Conservation (phyloP, 257 asterid species). For the Rubia yunnanensis region DNA sequence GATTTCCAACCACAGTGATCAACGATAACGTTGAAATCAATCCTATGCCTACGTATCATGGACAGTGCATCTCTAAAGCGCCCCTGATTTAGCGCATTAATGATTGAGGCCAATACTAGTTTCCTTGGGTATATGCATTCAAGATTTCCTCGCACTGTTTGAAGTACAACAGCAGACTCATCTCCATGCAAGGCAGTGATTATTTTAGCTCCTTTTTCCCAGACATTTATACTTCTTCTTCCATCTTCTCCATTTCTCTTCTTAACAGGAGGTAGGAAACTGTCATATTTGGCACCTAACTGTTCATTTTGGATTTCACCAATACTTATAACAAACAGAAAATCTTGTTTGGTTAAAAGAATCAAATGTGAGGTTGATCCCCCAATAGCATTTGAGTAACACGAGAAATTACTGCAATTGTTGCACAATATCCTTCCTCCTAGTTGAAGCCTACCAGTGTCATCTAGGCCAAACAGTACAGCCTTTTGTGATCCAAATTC, state of each 20-base stretch:
- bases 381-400: slow-evolving; percentile 71
- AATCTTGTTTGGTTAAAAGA: slow-evolving; percentile 76
- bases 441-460: slow-evolving; percentile 55
- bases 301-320: slow-evolving; percentile 53
- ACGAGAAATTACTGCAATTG: slow-evolving; percentile 77
- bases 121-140: slow-evolving; percentile 93
- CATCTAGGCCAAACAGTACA: slow-evolving; percentile 81
- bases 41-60: slow-evolving; percentile 86
- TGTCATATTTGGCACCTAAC: slow-evolving; percentile 57
- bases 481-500: slow-evolving; percentile 33
- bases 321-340: slow-evolving; percentile 66
- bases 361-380: slow-evolving; percentile 62
- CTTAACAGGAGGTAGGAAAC: slow-evolving; percentile 55
- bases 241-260: slow-evolving; percentile 46
- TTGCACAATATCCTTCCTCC: slow-evolving; percentile 60
- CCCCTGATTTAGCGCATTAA: slow-evolving; percentile 58
- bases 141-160: slow-evolving; percentile 87
- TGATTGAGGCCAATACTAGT: slow-evolving; percentile 68
- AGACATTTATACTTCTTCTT: slow-evolving; percentile 45
- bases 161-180: slow-evolving; percentile 86
- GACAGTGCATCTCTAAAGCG: slow-evolving; percentile 79
- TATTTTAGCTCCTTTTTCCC: slow-evolving; percentile 86
- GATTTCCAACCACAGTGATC: slow-evolving; percentile 85
- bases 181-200: slow-evolving; percentile 86
- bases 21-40: slow-evolving; percentile 82